Evolutionary conservation across 2,329 filamentous ascomycete species (phyloP), one percentile per base, ranked within the genome.

Genomic region (Raffaelea arxii): DNA sequence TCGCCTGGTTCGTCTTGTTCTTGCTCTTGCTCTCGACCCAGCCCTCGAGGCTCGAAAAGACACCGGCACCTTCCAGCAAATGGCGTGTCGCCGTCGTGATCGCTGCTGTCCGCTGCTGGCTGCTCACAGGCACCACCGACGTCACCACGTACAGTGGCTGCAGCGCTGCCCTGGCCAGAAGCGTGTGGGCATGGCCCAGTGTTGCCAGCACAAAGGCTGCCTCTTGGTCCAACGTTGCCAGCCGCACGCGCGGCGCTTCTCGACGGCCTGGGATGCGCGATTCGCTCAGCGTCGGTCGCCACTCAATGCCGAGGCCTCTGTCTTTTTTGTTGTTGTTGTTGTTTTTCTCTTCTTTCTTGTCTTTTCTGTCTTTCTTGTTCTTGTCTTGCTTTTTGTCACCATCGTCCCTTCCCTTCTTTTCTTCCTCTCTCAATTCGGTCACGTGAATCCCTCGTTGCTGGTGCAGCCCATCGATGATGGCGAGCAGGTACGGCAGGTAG

Each of bases 401-500:
- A 9, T 16, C 9, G 32, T 6, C 32, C 16, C 32, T 6, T 12
- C 32, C 32, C 32, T 36, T 36, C n/a, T n/a, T n/a, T n/a, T n/a
- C n/a, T n/a, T n/a, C n/a, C n/a, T n/a, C n/a, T n/a, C n/a, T n/a
- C n/a, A n/a, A n/a, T n/a, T n/a, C n/a, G n/a, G n/a, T n/a, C n/a
- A 50, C 41, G 11, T 30, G 32, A 2, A 46, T 35, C 18, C 27
- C 30, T 10, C 19, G 10, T 22, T 21, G 18, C 5, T 39, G 38
- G 11, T 30, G 16, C n/a, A 92, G 64, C 10, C 87, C 83, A 44
- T 79, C 71, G 56, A 90, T 84, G 22, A 96, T 69, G 11, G 86
- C 82, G 39, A 92, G 71, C 1, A 96, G 74, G 57, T 91, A 94
- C 0, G 90, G 88, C 10, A 96, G 70, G 59, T 97, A 98, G 49